Percentiles rank a stretch among this genome's conserved stretches.
phyloP scores from a whole-genome alignment of 78 protist genomes.

The Bigelowiella natans region DNA sequence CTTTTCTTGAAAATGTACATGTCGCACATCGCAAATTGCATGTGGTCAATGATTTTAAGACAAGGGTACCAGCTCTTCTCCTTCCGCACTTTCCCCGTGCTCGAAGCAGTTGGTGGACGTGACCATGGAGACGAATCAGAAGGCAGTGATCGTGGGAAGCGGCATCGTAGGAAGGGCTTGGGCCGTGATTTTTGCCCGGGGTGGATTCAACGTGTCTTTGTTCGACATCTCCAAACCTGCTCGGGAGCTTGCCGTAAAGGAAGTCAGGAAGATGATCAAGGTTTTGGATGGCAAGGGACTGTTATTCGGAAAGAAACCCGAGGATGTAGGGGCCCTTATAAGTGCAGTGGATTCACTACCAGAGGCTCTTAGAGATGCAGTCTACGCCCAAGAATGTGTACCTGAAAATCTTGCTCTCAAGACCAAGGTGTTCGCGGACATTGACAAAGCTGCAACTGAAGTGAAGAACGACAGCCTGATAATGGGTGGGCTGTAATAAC shows the following conservation, averaged over 20 bases:
- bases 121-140: no score
- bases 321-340: neutral
- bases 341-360: neutral
- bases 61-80: no score
- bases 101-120: no score
- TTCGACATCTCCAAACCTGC: neutral
- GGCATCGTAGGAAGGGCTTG: neutral
- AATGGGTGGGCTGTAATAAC: no score
- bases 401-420: neutral
- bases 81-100: no score
- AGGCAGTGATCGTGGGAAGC: neutral
- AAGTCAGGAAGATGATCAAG: neutral
- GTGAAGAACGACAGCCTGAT: no score
- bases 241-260: neutral
- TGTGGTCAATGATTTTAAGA: no score
- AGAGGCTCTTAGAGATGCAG: neutral
- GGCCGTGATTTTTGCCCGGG: slow-evolving; percentile 8
- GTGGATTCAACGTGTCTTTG: neutral
- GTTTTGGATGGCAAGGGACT: neutral
- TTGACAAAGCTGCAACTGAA: neutral
- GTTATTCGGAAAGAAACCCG: neutral
- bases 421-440: neutral
- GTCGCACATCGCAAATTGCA: no score
- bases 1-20: no score
- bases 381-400: neutral